Evolutionary conservation across 345 rosid species (phyloP), one percentile per base, ranked within the genome.

Genomic region (Balakata baccata): DNA sequence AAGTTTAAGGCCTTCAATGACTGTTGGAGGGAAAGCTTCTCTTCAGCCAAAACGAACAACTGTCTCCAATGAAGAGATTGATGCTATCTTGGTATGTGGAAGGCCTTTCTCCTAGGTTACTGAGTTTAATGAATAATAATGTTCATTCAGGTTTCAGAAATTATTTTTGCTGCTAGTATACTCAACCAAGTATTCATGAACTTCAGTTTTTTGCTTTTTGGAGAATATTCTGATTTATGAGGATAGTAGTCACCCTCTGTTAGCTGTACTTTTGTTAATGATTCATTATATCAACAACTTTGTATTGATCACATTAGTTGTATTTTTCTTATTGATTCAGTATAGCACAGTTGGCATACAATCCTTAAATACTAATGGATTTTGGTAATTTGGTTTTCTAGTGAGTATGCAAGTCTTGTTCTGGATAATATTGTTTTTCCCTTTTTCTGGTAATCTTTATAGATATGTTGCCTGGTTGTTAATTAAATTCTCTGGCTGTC

Each of bases 11-110:
- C 80, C 49, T 54, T 77, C 87, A 22, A 43, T 62, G 64, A 69
- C 87, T 69, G 67, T 80, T 1, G 91, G 95, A 73, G 97, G 98
- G 58, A 89, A 90, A 81, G 98, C 98, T 60, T 92, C 97, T 56
- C 80, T 89, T 59, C 97, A 89, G 86, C 98, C 94, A 14, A 90
- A 88, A 72, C 88, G 98, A 72, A 86, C 88, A 0, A 91, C 95
- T 1, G 68, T 92, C 17, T 87, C 95, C 11, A 85, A 87, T 66
- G 97, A 94, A 69, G 98, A 94, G 85, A 94, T 90, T 43, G 94
- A 90, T 64, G 88, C 97, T 17, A 89, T 92, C 72, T 73, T 90
- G 95, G 98, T 94, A 72, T 61, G 86, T 82, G 10, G 18, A 38
- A 49, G 72, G 0, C 38, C 49, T 54, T 60, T 45, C 45, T 57